These are phyloP conservation scores for Phyllosticta citriasiana DNA, from an alignment of 2,329 filamentous ascomycete genomes.

Conservation along the genomic window DNA sequence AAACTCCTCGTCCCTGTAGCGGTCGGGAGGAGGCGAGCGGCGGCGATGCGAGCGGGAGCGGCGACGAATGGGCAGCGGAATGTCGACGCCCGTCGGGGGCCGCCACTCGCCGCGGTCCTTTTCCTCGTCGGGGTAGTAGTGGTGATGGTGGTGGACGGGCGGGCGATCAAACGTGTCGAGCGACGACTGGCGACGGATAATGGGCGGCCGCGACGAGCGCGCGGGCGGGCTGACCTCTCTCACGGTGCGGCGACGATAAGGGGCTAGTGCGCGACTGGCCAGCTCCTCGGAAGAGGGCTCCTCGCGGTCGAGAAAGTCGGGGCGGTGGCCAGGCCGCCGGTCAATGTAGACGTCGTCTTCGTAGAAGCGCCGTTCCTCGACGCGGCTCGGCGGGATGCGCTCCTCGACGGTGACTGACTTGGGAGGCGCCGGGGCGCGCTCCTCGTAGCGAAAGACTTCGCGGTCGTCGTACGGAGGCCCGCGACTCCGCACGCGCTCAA, in stretches of 20 bases:
- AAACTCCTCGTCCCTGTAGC: slow-evolving; percentile 62
- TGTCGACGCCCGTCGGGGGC: slow-evolving; percentile 58
- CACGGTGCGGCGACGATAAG: slow-evolving; percentile 49
- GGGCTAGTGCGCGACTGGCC: slow-evolving; percentile 43
- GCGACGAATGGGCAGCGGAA: slow-evolving; percentile 50
- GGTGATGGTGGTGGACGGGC: slow-evolving; percentile 43
- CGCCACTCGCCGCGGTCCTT: slow-evolving; percentile 49
- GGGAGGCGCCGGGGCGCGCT: slow-evolving; percentile 29
- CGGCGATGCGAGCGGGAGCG: slow-evolving; percentile 47
- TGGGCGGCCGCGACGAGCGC: slow-evolving; percentile 50
- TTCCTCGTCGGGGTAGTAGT: slow-evolving; percentile 28
- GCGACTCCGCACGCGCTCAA: slow-evolving; percentile 33
- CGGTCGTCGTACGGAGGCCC: slow-evolving; percentile 22
- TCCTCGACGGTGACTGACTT: slow-evolving; percentile 34
- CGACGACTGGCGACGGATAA: slow-evolving; percentile 75
- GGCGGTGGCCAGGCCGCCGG: slow-evolving; percentile 25
- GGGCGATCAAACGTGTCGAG: slow-evolving; percentile 82
- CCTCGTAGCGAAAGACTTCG: slow-evolving; percentile 31
- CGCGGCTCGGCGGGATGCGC: slow-evolving; percentile 30
- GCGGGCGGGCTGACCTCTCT: slow-evolving; percentile 44
- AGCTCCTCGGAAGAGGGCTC: slow-evolving; percentile 37
- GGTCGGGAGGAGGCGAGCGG: slow-evolving; percentile 34
- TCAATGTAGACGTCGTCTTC: slow-evolving; percentile 45
- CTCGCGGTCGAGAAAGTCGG: slow-evolving; percentile 33
- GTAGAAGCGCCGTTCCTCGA: slow-evolving; percentile 44